Evolutionary conservation across 2,329 filamentous ascomycete genomes (phyloP).

Genomic region (Aspergillus flavus): DNA sequence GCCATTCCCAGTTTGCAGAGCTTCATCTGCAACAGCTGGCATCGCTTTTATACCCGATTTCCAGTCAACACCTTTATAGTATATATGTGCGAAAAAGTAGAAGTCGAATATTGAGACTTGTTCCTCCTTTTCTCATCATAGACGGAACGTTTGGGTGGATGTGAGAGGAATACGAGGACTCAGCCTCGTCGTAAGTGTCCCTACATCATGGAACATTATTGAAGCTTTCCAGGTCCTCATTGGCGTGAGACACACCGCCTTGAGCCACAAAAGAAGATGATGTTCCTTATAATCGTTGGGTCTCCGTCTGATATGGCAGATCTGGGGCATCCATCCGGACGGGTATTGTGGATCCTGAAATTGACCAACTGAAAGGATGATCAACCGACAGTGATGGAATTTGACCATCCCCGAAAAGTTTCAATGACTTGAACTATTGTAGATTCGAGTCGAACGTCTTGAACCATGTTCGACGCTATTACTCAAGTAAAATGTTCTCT

Average conservation of each 20-base stretch:
- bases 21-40: slow-evolving; percentile 4
- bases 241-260: not conserved
- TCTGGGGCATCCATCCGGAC: not conserved
- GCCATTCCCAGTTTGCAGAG: not conserved
- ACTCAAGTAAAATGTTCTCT: too few relatives aligned
- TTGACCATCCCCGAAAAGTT: not conserved
- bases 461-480: not conserved
- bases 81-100: not conserved
- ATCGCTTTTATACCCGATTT: not conserved
- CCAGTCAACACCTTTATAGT: not conserved
- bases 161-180: not conserved
- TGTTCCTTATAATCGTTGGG: not conserved
- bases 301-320: too few relatives aligned
- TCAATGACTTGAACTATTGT: not conserved
- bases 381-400: not conserved
- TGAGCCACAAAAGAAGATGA: not conserved
- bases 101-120: too few relatives aligned
- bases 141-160: not conserved
- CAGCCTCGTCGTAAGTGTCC: not conserved
- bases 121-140: not conserved
- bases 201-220: not conserved
- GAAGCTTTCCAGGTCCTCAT: not conserved
- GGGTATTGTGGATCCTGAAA: not conserved
- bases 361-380: too few relatives aligned
- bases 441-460: not conserved